Conservation (phyloP, 2,329 filamentous ascomycete genomes). For the Neonectria sp. region DNA sequence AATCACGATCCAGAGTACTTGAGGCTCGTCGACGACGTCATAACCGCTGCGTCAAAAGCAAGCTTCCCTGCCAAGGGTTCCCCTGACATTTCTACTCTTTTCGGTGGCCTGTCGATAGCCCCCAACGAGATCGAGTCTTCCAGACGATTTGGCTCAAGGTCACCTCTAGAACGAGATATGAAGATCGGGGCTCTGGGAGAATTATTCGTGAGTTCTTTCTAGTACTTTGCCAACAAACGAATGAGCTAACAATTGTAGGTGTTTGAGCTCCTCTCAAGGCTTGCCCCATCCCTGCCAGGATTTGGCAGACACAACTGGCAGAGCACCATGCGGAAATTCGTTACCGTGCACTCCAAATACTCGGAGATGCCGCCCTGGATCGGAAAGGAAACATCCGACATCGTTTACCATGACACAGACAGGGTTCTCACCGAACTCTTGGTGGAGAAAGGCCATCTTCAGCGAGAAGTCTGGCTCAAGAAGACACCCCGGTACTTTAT, state of each 20-base stretch:
- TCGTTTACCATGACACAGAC: slow-evolving; percentile 59
- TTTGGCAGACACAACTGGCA: not conserved
- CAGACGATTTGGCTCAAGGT: slow-evolving; percentile 19
- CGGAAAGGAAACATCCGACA: slow-evolving; percentile 56
- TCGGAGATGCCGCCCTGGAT: not conserved
- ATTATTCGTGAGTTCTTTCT: slow-evolving; percentile 31
- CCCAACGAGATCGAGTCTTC: slow-evolving; percentile 25
- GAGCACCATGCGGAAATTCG: not conserved
- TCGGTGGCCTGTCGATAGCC: slow-evolving; percentile 27
- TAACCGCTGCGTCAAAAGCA: slow-evolving; percentile 6
- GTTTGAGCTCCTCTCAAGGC: slow-evolving; percentile 56
- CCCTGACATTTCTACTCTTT: slow-evolving; percentile 25
- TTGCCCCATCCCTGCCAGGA: slow-evolving; percentile 36
- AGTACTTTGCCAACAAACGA: not conserved
- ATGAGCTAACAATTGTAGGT: slow-evolving; percentile 49
- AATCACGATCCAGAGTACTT: slow-evolving; percentile 35
- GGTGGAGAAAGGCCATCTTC: slow-evolving; percentile 53
- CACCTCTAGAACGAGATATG: slow-evolving; percentile 32
- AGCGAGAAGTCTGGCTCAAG: slow-evolving; percentile 43
- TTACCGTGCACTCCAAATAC: slow-evolving; percentile 1
- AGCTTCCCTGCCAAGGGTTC: not conserved
- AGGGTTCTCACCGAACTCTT: slow-evolving; percentile 54
- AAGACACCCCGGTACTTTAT: slow-evolving; percentile 59
- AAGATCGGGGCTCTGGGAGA: slow-evolving; percentile 40
- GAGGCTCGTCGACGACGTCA: slow-evolving; percentile 25